These are phyloP conservation scores for Lipomyces starkeyi DNA, from an alignment of 805 yeast species.

Conservation along the genomic window DNA sequence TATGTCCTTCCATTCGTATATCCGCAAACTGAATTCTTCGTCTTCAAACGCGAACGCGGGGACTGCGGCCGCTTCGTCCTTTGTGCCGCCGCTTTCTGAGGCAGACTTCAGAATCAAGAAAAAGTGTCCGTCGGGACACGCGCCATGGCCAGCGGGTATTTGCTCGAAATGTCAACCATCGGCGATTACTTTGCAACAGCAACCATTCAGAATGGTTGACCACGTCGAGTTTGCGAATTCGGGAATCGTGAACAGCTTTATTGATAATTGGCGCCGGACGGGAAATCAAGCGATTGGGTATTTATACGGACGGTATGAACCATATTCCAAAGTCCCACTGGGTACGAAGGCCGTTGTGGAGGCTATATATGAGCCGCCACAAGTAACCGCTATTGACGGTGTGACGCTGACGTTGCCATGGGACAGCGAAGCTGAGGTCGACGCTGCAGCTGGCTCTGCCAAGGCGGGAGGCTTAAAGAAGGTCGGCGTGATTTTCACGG, in stretches of 20 bases:
- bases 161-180: constrained; percentile 97
- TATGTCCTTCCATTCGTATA: constrained; percentile 80
- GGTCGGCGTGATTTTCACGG: constrained; percentile 89
- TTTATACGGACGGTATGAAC: constrained; percentile 79
- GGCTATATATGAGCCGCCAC: constrained; percentile 93
- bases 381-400: constrained; percentile 85
- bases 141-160: constrained; percentile 93
- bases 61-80: constrained; percentile 54
- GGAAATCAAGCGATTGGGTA: constrained; percentile 88
- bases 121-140: constrained; percentile 78
- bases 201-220: constrained; percentile 92
- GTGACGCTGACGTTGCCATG: constrained; percentile 62
- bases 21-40: constrained; percentile 71
- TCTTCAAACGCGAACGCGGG: constrained; percentile 58
- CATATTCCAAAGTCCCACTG: constrained; percentile 81
- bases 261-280: constrained; percentile 88
- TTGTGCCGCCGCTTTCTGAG: constrained; percentile 78
- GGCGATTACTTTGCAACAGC: constrained; percentile 89
- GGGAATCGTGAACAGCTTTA: constrained; percentile 75
- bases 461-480: constrained; percentile 62
- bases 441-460: constrained; percentile 54
- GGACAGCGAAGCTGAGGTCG: constrained; percentile 62
- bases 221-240: constrained; percentile 90
- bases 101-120: constrained; percentile 67
- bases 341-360: constrained; percentile 95